Evolutionary conservation across 2,329 filamentous ascomycete genomes (phyloP).

Genomic region (Aspergillus phoenicis): DNA sequence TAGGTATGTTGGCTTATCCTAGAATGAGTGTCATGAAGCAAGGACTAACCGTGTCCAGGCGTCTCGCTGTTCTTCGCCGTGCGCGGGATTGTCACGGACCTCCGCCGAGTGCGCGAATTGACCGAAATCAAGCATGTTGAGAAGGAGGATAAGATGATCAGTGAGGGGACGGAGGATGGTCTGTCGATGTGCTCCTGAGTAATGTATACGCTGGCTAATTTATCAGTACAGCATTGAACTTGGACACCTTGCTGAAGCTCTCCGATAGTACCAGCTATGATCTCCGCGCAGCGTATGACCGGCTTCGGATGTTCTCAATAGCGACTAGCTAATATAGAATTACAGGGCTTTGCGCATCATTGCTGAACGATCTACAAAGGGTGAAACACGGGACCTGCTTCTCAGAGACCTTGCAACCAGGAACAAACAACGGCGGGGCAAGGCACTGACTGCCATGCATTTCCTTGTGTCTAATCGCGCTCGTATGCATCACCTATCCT

Average conservation of each 20-base stretch:
- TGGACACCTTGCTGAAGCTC: slow-evolving; percentile 68
- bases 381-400: slow-evolving; percentile 42
- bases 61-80: slow-evolving; percentile 52
- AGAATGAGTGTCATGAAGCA: too few species aligned
- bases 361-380: slow-evolving; percentile 47
- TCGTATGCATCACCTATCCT: slow-evolving; percentile 29
- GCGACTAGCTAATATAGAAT: slow-evolving; percentile 29
- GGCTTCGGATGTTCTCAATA: slow-evolving; percentile 47
- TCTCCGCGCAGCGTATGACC: slow-evolving; percentile 68
- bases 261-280: slow-evolving; percentile 71
- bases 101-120: slow-evolving; percentile 42
- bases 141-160: slow-evolving; percentile 72
- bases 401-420: slow-evolving; percentile 46
- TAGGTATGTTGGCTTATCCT: slow-evolving; percentile 30
- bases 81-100: slow-evolving; percentile 59
- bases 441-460: slow-evolving; percentile 47
- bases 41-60: slow-evolving; percentile 29
- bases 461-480: slow-evolving; percentile 47
- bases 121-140: slow-evolving; percentile 66
- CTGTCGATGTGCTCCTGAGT: slow-evolving; percentile 10
- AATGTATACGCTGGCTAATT: slow-evolving; percentile 21
- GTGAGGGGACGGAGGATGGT: slow-evolving; percentile 72
- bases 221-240: slow-evolving; percentile 54
- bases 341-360: slow-evolving; percentile 49
- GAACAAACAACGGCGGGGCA: slow-evolving; percentile 39